A percentile compares a stretch with the other conserved stretches of the same genome.
Evolutionary conservation across 2,329 filamentous ascomycete species (phyloP).

Genomic region (Salinomyces thailandicus): DNA sequence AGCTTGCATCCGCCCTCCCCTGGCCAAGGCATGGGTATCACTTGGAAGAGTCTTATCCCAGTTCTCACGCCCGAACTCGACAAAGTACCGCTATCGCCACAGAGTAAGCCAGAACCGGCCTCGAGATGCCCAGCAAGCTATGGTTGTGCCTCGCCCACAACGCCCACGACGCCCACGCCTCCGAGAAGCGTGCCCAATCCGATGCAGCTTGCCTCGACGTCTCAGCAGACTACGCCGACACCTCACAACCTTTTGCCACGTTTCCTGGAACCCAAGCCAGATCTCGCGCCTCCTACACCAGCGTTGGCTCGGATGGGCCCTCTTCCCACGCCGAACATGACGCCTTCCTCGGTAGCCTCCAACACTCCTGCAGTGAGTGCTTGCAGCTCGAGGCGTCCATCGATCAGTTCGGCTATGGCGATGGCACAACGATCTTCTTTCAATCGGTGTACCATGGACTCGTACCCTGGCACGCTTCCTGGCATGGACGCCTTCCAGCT

Average conservation of each 20-base stretch:
- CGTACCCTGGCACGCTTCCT: slow-evolving; percentile 29
- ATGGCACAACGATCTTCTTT: slow-evolving; percentile 45
- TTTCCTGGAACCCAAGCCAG: slow-evolving; percentile 42
- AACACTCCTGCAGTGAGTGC: slow-evolving; percentile 53
- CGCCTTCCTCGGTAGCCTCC: slow-evolving; percentile 44
- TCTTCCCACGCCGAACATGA: slow-evolving; percentile 52
- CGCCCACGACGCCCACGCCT: slow-evolving; percentile 19
- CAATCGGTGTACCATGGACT: slow-evolving; percentile 46
- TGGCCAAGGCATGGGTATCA: slow-evolving; percentile 12
- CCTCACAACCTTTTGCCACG: slow-evolving; percentile 32
- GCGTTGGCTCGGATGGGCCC: slow-evolving; percentile 44
- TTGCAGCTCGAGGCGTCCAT: slow-evolving; percentile 42
- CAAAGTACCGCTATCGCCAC: slow-evolving; percentile 21
- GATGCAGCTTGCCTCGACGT: slow-evolving; percentile 19
- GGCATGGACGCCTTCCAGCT: slow-evolving; percentile 36
- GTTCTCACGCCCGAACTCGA: slow-evolving; percentile 48
- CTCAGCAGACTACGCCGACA: slow-evolving; percentile 35
- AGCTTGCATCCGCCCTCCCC: slow-evolving; percentile 26
- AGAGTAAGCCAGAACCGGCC: slow-evolving; percentile 1
- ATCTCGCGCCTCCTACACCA: slow-evolving; percentile 43
- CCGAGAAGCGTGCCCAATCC: slow-evolving; percentile 11
- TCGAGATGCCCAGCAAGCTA: slow-evolving; percentile 7
- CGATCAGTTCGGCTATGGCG: slow-evolving; percentile 50
- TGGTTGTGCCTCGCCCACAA: slow-evolving; percentile 14
- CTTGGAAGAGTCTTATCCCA: slow-evolving; percentile 43